Base-by-base conservation (phyloP, 2,329 filamentous ascomycete species). In the Neonectria magnoliae region DNA sequence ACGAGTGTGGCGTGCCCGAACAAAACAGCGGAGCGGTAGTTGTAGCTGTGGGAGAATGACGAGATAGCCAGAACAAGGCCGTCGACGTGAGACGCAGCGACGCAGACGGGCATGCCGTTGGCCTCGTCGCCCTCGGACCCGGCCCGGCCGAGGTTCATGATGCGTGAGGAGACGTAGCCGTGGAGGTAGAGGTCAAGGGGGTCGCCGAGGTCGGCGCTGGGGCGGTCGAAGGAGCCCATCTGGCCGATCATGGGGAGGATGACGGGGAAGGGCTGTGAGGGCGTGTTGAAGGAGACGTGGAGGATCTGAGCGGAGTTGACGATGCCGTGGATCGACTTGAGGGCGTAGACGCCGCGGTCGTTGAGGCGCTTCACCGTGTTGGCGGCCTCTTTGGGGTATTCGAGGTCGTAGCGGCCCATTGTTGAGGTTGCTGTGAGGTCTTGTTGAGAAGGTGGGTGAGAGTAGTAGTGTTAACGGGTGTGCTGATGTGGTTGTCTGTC, bases 201-300 rank as follows among this genome's bases (percentile, higher is more conserved):
- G 68, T 93, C 89, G 55, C 86, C 83, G 18, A 86, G 77, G 57
- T 84, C 83, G 16, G 88, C 84, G 58, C 86, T 89, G 5, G 90
- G 90, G 0, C 82, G 80, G 9, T 83, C 83, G 76, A 90, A 96
- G 25, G 89, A 92, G 13, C 89, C 92, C 85, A 96, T 91, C 72
- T 92, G 89, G 56, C 92, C 93, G 73, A 97, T 92, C 93, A 97
- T 95, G 66, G 93, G 93, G 2, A 97, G 84, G 58, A 91, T 90
- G 56, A 88, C 87, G 4, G 93, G 93, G 75, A 94, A 96, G 1
- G 91, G 90, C 57, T 89, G 87, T 48, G 83, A 80, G 0, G 85
- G 81, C 5, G 84, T 80, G 55, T 85, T 87, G 84, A 97, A 97
- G 68, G 93, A 93, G 72, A 97, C 89, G 80, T 97, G 90, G 16